A percentile compares a stretch with the other conserved stretches of the same genome.
These are phyloP conservation scores for Grigorovia jiainica DNA, from an alignment of 805 yeast species.

Conservation along the genomic window DNA sequence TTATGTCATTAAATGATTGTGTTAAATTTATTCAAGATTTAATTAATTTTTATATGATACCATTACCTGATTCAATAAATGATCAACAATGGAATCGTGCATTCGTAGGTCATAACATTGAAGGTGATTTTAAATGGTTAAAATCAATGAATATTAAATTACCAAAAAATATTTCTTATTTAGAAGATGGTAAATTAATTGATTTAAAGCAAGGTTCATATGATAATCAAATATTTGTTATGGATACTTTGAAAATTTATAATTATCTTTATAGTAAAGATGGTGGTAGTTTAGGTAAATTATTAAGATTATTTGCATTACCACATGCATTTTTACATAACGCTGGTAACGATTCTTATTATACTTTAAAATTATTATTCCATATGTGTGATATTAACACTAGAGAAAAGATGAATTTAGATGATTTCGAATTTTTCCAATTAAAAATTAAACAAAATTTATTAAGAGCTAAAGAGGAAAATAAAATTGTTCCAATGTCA, in stretches of 20 bases:
- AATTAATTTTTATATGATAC: slow-evolving; percentile 34
- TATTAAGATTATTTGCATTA: slow-evolving; percentile 37
- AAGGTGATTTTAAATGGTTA: slow-evolving; percentile 48
- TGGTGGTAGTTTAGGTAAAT: slow-evolving; percentile 37
- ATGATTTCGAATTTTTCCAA: slow-evolving; percentile 13
- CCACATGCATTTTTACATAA: slow-evolving; percentile 57
- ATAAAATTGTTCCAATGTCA: slow-evolving; percentile 23
- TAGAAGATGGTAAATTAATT: slow-evolving; percentile 2
- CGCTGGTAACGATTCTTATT: slow-evolving; percentile 65
- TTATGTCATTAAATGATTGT: slow-evolving; percentile 32
- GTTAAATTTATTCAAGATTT: slow-evolving; percentile 33
- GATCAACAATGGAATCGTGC: slow-evolving; percentile 24
- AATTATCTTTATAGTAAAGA: slow-evolving; percentile 31
- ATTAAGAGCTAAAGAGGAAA: slow-evolving; percentile 16
- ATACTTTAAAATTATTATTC: slow-evolving; percentile 44
- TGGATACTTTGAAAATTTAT: slow-evolving; percentile 45
- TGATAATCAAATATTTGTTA: not conserved
- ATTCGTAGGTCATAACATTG: slow-evolving; percentile 52
- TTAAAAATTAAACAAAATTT: slow-evolving; percentile 13
- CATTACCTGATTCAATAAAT: slow-evolving; percentile 15
- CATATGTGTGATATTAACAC: slow-evolving; percentile 38
- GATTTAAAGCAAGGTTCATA: not conserved
- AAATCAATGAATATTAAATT: slow-evolving; percentile 36
- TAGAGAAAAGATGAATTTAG: slow-evolving; percentile 18
- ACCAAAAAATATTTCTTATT: slow-evolving; percentile 21